These are phyloP conservation scores for Diplodia sapinea DNA, from an alignment of 2,329 filamentous ascomycete genomes.

Conservation along the genomic window DNA sequence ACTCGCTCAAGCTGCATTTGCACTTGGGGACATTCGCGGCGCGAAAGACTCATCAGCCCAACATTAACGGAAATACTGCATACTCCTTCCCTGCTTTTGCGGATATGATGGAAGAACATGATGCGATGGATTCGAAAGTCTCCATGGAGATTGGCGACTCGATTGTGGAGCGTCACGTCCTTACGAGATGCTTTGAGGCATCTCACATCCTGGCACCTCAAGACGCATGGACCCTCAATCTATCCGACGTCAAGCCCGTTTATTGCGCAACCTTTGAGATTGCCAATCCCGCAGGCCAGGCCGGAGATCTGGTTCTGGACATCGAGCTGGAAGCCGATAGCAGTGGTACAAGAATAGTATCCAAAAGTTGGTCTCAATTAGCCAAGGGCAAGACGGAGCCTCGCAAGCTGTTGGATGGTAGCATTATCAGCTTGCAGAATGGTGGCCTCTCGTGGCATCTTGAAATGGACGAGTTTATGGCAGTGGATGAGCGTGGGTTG, in stretches of 20 bases:
- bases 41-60: not conserved
- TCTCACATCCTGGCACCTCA: slow-evolving; percentile 4
- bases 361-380: slow-evolving; percentile 11
- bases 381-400: not conserved
- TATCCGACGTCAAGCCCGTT: slow-evolving; percentile 14
- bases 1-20: not conserved
- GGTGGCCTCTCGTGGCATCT: slow-evolving; percentile 29
- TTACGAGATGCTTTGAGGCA: slow-evolving; percentile 15
- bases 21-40: slow-evolving; percentile 23
- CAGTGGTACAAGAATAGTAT: not conserved
- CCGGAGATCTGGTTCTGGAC: slow-evolving; percentile 10
- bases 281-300: not conserved
- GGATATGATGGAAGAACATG: slow-evolving; percentile 4
- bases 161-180: slow-evolving; percentile 6
- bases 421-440: slow-evolving; percentile 3
- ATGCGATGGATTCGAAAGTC: slow-evolving; percentile 3
- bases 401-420: slow-evolving; percentile 16
- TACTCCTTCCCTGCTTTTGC: slow-evolving; percentile 7
- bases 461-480: not conserved
- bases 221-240: not conserved
- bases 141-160: slow-evolving; percentile 17
- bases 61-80: not conserved
- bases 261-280: slow-evolving; percentile 27
- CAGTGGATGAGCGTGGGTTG: slow-evolving; percentile 10
- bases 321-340: not conserved